A percentile compares a stretch with the other conserved stretches of the same genome.
Conservation (phyloP, 805 yeast species). For the Hanseniaspora thailandica region DNA sequence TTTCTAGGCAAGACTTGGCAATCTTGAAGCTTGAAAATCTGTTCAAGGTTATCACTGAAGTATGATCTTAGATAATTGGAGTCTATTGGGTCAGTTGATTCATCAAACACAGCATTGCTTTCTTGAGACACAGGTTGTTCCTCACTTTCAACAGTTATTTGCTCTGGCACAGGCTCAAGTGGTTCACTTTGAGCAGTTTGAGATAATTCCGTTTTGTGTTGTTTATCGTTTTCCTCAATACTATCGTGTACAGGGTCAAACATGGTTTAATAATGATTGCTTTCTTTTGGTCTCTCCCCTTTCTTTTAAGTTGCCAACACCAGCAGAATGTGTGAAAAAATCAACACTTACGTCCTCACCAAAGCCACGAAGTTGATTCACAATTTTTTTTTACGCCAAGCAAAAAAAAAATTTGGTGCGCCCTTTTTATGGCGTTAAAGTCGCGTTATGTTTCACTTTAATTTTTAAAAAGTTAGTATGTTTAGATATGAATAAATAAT, state of each 20-base stretch:
- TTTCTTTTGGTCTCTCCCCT: neutral
- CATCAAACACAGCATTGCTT: neutral
- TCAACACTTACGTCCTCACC: too few relatives aligned
- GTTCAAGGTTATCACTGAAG: constrained; percentile 1
- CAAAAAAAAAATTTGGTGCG: too few relatives aligned
- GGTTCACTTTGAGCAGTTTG: too few relatives aligned
- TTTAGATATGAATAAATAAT: too few relatives aligned
- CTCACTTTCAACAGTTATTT: neutral
- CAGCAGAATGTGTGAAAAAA: too few relatives aligned
- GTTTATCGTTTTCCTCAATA: constrained; percentile 6
- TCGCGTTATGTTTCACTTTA: too few relatives aligned
- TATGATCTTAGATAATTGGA: neutral
- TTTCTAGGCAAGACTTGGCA: neutral
- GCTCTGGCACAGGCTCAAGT: too few relatives aligned
- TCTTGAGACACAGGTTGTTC: neutral
- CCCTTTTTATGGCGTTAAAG: too few relatives aligned
- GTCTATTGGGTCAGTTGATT: neutral
- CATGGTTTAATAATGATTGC: neutral
- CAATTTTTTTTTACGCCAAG: too few relatives aligned
- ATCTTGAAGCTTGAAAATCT: neutral
- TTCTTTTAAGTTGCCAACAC: too few relatives aligned
- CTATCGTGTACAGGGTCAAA: constrained; percentile 13
- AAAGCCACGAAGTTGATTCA: too few relatives aligned
- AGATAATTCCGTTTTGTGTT: neutral
- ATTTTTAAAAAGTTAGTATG: too few relatives aligned